Evolutionary conservation across 495 filamentous ascomycete genomes (phyloP).

Genomic region (Penicillium paxilli): DNA sequence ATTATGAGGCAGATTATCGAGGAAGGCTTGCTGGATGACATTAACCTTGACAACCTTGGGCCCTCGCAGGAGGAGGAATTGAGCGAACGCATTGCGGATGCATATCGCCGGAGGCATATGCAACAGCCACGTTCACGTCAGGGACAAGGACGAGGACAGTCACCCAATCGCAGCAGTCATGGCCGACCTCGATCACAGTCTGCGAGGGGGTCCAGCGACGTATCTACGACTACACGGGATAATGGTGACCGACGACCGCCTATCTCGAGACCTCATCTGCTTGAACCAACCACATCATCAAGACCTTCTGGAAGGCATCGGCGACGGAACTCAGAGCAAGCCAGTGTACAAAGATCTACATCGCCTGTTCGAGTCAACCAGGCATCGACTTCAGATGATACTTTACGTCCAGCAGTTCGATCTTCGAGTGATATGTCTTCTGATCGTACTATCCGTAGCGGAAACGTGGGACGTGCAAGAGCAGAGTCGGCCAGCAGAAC

Average conservation of each 20-base stretch:
- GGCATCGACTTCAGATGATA: slow-evolving; percentile 40
- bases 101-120: slow-evolving; percentile 71
- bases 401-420: slow-evolving; percentile 35
- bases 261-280: slow-evolving; percentile 55
- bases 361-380: slow-evolving; percentile 35
- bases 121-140: slow-evolving; percentile 35
- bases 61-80: slow-evolving; percentile 79
- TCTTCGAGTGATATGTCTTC: slow-evolving; percentile 46
- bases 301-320: slow-evolving; percentile 39
- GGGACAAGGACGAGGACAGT: slow-evolving; percentile 25
- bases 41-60: slow-evolving; percentile 80
- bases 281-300: slow-evolving; percentile 43
- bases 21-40: slow-evolving; percentile 80
- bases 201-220: slow-evolving; percentile 23
- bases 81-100: slow-evolving; percentile 83
- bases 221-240: slow-evolving; percentile 13
- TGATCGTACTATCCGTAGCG: slow-evolving; percentile 32
- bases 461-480: slow-evolving; percentile 25
- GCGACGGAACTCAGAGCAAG: slow-evolving; percentile 54
- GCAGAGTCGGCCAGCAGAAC: slow-evolving; percentile 29
- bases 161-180: slow-evolving; percentile 22
- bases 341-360: slow-evolving; percentile 28
- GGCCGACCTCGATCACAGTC: slow-evolving; percentile 37
- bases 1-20: slow-evolving; percentile 87
- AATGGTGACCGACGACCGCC: slow-evolving; percentile 42